Evolutionary conservation across 2,329 filamentous ascomycete species (phyloP).

Genomic region (Fusarium praegraminearum): DNA sequence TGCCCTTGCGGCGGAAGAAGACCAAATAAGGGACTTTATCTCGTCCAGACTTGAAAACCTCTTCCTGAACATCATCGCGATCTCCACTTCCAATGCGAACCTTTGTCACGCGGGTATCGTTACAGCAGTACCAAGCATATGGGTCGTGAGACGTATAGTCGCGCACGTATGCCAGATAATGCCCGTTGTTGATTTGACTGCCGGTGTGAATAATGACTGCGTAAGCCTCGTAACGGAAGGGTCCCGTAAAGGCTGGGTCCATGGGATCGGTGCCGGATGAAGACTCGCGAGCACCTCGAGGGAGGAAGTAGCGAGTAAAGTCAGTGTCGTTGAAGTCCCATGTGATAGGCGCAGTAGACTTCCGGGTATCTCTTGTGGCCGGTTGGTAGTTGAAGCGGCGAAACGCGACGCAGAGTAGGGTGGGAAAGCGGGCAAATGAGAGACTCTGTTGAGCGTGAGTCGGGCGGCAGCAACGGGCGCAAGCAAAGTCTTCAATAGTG

Average conservation of each 20-base stretch:
- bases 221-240: slow-evolving; percentile 86
- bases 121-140: slow-evolving; percentile 62
- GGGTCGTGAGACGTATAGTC: slow-evolving; percentile 62
- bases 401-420: slow-evolving; percentile 82
- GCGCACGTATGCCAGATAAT: slow-evolving; percentile 81
- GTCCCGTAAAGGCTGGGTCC: slow-evolving; percentile 60
- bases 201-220: slow-evolving; percentile 85
- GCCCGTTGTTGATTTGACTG: slow-evolving; percentile 74
- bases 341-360: slow-evolving; percentile 77
- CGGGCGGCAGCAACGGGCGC: slow-evolving; percentile 77
- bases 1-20: slow-evolving; percentile 58
- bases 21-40: slow-evolving; percentile 61
- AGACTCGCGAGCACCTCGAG: slow-evolving; percentile 50
- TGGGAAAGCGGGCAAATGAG: slow-evolving; percentile 81
- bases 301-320: slow-evolving; percentile 60
- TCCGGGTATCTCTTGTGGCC: slow-evolving; percentile 59
- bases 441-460: slow-evolving; percentile 77
- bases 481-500: slow-evolving; percentile 75
- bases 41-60: slow-evolving; percentile 55
- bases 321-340: slow-evolving; percentile 81
- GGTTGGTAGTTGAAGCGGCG: slow-evolving; percentile 65
- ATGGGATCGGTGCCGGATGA: slow-evolving; percentile 48
- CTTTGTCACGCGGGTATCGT: slow-evolving; percentile 59
- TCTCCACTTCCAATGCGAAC: slow-evolving; percentile 57
- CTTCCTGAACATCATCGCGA: slow-evolving; percentile 52